A percentile compares a stretch with the other conserved stretches of the same genome.
Conservation (phyloP, 2,329 filamentous ascomycete genomes). For the Aspergillus pseudoviridinutans region DNA sequence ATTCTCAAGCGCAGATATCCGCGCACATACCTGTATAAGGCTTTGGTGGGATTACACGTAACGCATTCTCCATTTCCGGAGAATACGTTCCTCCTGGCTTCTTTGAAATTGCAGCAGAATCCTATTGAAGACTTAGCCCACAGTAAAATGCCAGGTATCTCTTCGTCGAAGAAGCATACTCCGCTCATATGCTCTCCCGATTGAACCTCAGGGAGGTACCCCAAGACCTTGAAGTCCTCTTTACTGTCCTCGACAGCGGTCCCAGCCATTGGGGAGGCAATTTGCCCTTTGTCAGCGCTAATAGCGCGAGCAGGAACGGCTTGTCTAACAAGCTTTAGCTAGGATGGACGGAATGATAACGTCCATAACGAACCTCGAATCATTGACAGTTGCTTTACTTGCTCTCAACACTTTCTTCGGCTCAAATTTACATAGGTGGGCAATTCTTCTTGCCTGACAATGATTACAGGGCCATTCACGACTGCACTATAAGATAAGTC, state of each 20-base stretch:
- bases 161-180: background rate
- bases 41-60: conserved; percentile 33
- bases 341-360: background rate
- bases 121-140: background rate
- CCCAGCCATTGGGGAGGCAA: background rate
- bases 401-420: conserved; percentile 26
- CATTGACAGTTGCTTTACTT: conserved; percentile 1
- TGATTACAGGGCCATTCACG: conserved; percentile 51
- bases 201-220: conserved; percentile 12
- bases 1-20: background rate
- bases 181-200: conserved; percentile 2
- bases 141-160: background rate
- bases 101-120: conserved; percentile 8
- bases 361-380: conserved; percentile 10
- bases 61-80: conserved; percentile 30
- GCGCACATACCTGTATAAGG: conserved; percentile 32
- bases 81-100: conserved; percentile 11
- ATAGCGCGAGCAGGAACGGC: background rate
- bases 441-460: conserved; percentile 46
- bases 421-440: conserved; percentile 47
- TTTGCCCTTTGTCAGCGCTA: background rate
- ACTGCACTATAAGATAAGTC: conserved; percentile 39
- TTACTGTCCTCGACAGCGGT: background rate
- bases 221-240: conserved; percentile 13
- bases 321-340: background rate